Conservation (phyloP, 2,329 filamentous ascomycete species). For the Ophiocordyceps sinensis region DNA sequence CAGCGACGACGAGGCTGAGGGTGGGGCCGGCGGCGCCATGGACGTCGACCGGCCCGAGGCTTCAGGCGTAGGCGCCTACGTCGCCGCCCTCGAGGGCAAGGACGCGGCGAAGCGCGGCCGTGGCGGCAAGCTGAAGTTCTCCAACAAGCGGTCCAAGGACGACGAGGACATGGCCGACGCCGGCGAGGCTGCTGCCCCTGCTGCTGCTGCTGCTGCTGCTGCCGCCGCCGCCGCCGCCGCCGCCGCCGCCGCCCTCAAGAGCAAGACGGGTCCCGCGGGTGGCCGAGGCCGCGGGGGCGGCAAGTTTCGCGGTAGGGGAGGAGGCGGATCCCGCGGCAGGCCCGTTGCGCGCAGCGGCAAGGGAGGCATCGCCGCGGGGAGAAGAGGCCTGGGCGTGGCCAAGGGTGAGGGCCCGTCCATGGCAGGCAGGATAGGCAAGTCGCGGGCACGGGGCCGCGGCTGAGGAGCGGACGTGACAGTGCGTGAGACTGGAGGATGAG, state of each 20-base stretch:
- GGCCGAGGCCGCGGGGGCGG: not conserved
- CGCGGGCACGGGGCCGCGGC: conserved; percentile 15
- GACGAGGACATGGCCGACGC: conserved; percentile 40
- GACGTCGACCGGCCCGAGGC: conserved; percentile 50
- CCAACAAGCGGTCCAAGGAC: conserved; percentile 40
- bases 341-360: conserved; percentile 23
- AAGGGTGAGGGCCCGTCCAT: conserved; percentile 27
- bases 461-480: conserved; percentile 1
- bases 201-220: conserved; percentile 19
- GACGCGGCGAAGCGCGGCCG: conserved; percentile 50
- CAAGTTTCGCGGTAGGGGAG: not conserved
- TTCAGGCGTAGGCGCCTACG: conserved; percentile 52
- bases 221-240: conserved; percentile 19
- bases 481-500: not conserved
- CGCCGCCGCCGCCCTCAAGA: conserved; percentile 13
- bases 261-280: not conserved
- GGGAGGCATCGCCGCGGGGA: conserved; percentile 29
- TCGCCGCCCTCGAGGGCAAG: conserved; percentile 53
- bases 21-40: conserved; percentile 36
- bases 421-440: conserved; percentile 24
- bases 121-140: conserved; percentile 57
- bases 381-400: conserved; percentile 35
- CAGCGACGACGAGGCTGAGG: conserved; percentile 28
- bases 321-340: conserved; percentile 14
- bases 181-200: conserved; percentile 20